These are phyloP conservation scores for Leccinum truebloodii DNA, from an alignment of 768 basidiomycete species.

Conservation along the genomic window DNA sequence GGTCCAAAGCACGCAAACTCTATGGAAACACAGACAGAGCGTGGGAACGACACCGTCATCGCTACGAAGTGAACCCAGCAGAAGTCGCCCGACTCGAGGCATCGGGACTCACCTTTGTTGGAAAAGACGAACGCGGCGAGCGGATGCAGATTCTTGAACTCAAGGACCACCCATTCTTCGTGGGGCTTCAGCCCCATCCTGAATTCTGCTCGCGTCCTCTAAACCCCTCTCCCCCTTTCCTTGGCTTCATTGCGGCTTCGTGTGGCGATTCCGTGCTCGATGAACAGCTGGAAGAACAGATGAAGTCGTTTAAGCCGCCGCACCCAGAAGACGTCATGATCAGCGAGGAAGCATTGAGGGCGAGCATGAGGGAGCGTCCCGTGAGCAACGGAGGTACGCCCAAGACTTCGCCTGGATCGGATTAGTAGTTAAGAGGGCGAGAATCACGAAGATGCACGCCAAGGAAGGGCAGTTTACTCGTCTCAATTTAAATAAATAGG, in stretches of 20 bases:
- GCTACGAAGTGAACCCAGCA: constrained; percentile 93
- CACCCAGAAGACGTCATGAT: constrained; percentile 79
- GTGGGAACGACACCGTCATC: constrained; percentile 96
- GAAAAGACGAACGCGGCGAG: constrained; percentile 94
- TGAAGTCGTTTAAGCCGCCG: constrained; percentile 62
- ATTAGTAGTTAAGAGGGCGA: constrained; percentile 13
- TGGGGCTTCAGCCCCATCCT: constrained; percentile 95
- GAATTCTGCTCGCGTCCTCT: constrained; percentile 98
- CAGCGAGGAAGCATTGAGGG: constrained; percentile 57
- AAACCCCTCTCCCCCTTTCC: constrained; percentile 96
- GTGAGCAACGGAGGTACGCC: constrained; percentile 26
- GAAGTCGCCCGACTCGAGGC: constrained; percentile 71
- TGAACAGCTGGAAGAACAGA: constrained; percentile 73
- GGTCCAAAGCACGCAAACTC: constrained; percentile 73
- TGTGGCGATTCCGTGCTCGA: constrained; percentile 53
- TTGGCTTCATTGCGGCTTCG: constrained; percentile 91
- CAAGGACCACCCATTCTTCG: constrained; percentile 88
- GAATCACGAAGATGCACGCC: constrained; percentile 1
- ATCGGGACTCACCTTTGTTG: constrained; percentile 76
- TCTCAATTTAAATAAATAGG: neutral
- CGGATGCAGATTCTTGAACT: constrained; percentile 97
- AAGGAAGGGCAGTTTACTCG: neutral
- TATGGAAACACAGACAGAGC: constrained; percentile 82
- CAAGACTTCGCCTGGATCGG: constrained; percentile 22
- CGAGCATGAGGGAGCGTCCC: constrained; percentile 33